These are phyloP conservation scores for Sugiyamaella castrensis DNA, from an alignment of 1,139 yeast genomes.

Conservation along the genomic window DNA sequence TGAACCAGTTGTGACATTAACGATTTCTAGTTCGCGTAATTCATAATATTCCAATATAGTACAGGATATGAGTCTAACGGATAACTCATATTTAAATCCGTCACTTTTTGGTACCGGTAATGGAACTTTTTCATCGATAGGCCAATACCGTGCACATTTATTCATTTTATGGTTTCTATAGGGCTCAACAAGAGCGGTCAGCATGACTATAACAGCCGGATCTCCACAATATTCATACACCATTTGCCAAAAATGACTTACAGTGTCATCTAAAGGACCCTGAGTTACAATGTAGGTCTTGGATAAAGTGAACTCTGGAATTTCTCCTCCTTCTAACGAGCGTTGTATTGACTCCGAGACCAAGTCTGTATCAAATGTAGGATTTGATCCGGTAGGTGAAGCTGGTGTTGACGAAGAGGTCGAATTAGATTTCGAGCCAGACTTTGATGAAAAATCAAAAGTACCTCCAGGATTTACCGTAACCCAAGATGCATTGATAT, in stretches of 20 bases:
- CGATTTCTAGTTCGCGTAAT: conserved; percentile 20
- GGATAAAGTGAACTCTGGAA: background rate
- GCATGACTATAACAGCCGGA: conserved; percentile 70
- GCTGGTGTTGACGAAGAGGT: conserved; percentile 3
- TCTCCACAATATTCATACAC: conserved; percentile 45
- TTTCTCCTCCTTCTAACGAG: background rate
- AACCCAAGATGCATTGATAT: conserved; percentile 50
- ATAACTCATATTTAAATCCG: conserved; percentile 17
- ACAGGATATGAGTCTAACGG: conserved; percentile 16
- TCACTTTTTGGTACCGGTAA: conserved; percentile 20
- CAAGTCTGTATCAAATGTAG: background rate
- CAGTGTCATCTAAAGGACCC: conserved; percentile 67
- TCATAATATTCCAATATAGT: conserved; percentile 15
- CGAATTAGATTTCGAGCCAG: conserved; percentile 2
- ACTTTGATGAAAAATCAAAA: conserved; percentile 10
- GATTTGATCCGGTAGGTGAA: background rate
- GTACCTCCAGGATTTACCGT: conserved; percentile 34
- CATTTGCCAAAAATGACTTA: conserved; percentile 85
- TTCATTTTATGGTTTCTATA: conserved; percentile 46
- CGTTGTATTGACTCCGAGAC: background rate
- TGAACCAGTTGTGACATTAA: conserved; percentile 12
- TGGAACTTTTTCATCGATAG: conserved; percentile 30
- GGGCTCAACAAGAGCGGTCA: conserved; percentile 66
- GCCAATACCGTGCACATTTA: conserved; percentile 83
- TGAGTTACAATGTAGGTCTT: conserved; percentile 56